These are phyloP conservation scores for Puya raimondii DNA, from an alignment of 176 grass and related monocot species.

Conservation along the genomic window DNA sequence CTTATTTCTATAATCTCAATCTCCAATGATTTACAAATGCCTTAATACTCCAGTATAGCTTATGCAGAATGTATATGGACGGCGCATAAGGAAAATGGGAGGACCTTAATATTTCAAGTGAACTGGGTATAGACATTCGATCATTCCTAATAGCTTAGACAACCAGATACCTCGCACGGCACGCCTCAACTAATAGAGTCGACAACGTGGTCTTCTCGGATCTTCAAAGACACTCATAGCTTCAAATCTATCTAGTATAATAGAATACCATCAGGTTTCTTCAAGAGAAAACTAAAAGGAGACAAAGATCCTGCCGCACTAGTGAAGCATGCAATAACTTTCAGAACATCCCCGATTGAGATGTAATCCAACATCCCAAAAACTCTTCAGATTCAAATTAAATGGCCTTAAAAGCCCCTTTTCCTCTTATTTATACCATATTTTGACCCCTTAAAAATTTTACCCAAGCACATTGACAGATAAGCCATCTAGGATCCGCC, in stretches of 20 bases:
- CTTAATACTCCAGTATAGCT: neutral
- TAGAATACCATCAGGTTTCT: neutral
- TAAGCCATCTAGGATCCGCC: neutral
- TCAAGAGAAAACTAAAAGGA: neutral
- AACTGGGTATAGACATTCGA: no score
- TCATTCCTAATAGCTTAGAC: no score
- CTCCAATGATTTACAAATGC: neutral
- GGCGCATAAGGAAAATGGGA: neutral
- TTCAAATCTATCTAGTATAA: neutral
- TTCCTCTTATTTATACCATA: neutral
- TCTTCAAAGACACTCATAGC: neutral
- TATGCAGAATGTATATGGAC: neutral
- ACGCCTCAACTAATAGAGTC: neutral
- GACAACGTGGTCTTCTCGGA: neutral
- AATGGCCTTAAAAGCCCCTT: neutral
- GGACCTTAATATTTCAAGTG: no score
- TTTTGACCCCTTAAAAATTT: neutral
- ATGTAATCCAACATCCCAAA: neutral
- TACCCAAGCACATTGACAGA: neutral
- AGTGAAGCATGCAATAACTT: neutral
- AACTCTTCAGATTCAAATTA: neutral
- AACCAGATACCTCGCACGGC: neutral
- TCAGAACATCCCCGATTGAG: neutral
- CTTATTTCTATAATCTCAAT: neutral
- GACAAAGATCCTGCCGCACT: neutral